Conservation (phyloP, 2,329 filamentous ascomycete genomes). For the Trichoderma afroharzianum region DNA sequence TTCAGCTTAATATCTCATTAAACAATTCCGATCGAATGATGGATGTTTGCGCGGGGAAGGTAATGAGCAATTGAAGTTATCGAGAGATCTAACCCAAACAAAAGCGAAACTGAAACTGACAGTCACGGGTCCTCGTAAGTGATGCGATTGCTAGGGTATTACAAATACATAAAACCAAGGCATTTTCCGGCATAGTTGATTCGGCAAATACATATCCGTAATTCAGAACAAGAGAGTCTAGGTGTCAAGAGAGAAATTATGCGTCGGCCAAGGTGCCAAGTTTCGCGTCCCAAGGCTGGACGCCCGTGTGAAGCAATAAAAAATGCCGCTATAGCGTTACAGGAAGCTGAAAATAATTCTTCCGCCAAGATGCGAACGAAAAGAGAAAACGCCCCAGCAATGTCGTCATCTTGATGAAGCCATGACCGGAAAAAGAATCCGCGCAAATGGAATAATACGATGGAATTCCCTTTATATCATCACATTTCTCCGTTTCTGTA, state of each 20-base stretch:
- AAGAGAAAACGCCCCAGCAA: neutral
- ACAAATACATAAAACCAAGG: neutral
- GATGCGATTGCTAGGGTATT: neutral
- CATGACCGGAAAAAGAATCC: neutral
- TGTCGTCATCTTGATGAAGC: conserved; percentile 7
- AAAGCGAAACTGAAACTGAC: neutral
- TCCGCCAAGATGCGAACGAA: neutral
- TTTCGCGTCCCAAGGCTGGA: neutral
- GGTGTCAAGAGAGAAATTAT: neutral
- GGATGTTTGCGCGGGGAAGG: neutral
- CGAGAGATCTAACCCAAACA: neutral
- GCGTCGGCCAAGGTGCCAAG: neutral
- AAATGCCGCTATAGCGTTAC: neutral
- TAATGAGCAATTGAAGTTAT: neutral
- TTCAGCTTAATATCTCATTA: neutral
- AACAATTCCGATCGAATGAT: neutral
- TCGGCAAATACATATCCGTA: neutral
- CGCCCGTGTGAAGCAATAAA: neutral
- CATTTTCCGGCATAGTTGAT: neutral
- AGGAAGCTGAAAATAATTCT: neutral
- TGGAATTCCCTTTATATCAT: neutral
- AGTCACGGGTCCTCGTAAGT: neutral
- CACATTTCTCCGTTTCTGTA: neutral
- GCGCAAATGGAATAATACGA: neutral
- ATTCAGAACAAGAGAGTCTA: neutral